phyloP scores from a whole-genome alignment of 495 filamentous ascomycete species.

The Mytilinidion resinicola region DNA sequence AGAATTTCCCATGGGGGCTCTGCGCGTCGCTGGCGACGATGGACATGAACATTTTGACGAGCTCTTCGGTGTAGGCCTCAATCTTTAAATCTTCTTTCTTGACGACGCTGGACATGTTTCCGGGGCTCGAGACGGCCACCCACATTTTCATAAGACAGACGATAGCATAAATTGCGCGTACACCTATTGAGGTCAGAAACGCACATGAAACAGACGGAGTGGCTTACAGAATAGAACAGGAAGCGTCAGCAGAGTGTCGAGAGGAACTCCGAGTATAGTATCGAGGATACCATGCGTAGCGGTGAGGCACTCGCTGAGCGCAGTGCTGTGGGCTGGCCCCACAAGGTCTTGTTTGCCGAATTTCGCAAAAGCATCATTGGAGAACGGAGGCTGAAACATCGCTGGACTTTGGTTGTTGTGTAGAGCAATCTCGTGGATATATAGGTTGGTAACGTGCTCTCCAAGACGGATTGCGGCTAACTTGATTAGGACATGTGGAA shows the following conservation, averaged over 20 bases:
- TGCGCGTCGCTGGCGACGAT: constrained; percentile 59
- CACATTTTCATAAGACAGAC: constrained; percentile 88
- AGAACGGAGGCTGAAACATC: constrained; percentile 43
- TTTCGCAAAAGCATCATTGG: constrained; percentile 10
- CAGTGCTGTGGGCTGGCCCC: constrained; percentile 55
- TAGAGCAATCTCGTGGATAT: constrained; percentile 82
- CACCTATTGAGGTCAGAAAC: constrained; percentile 43
- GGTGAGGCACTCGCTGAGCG: constrained; percentile 62
- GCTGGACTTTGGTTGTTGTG: constrained; percentile 63
- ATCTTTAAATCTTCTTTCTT: constrained; percentile 66
- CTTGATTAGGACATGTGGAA: constrained; percentile 6
- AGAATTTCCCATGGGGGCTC: constrained; percentile 68
- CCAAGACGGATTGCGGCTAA: constrained; percentile 52
- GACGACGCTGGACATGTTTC: constrained; percentile 70
- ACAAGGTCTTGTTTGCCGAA: constrained; percentile 21
- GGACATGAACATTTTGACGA: constrained; percentile 60
- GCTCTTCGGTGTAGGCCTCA: constrained; percentile 62
- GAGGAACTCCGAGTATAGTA: constrained; percentile 55
- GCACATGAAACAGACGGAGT: not conserved
- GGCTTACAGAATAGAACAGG: constrained; percentile 61
- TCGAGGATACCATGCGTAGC: constrained; percentile 72
- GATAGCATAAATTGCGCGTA: constrained; percentile 73
- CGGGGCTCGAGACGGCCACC: constrained; percentile 62
- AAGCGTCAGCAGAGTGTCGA: constrained; percentile 57
- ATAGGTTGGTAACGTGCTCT: constrained; percentile 64